These are phyloP conservation scores for Mesotaenium endlicherianum DNA, from an alignment of 139 green algal genomes.

Conservation along the genomic window DNA sequence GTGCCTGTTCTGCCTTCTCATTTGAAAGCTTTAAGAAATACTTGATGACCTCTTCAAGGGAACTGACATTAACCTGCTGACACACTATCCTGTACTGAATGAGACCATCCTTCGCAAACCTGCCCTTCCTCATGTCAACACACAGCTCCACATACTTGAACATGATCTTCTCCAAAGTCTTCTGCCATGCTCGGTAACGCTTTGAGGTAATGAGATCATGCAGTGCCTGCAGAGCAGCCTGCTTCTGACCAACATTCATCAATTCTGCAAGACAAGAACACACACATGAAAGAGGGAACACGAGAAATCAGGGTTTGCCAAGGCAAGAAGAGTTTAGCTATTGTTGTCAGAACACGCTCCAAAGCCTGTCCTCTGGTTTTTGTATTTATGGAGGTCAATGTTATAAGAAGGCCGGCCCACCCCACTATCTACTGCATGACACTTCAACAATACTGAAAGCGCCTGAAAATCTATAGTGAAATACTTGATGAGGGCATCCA, in stretches of 20 bases:
- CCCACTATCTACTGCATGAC: no score
- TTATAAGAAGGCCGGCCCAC: no score
- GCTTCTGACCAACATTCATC: conserved; percentile 82
- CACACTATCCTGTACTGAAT: conserved; percentile 98
- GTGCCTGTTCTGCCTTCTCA: conserved; percentile 84
- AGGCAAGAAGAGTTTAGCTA: no score
- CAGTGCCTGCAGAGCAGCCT: conserved; percentile 81
- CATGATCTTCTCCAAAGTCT: conserved; percentile 92
- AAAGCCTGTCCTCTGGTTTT: no score
- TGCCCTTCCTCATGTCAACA: conserved; percentile 67
- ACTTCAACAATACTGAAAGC: no score
- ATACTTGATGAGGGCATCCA: no score
- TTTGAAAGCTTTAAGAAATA: conserved; percentile 90
- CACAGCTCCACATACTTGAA: conserved; percentile 84
- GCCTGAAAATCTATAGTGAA: no score
- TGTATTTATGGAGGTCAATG: no score
- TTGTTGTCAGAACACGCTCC: no score
- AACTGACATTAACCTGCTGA: conserved; percentile 90
- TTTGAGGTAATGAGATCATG: conserved; percentile 97
- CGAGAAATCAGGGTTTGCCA: no score
- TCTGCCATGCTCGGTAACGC: conserved; percentile 91
- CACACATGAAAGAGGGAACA: no score
- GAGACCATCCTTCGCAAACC: conserved; percentile 95
- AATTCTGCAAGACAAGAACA: conserved; percentile 74
- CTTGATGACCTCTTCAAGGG: conserved; percentile 97